Base-by-base conservation (phyloP, 192 early-diverging fungal genomes). In the Funneliformis geosporum region DNA sequence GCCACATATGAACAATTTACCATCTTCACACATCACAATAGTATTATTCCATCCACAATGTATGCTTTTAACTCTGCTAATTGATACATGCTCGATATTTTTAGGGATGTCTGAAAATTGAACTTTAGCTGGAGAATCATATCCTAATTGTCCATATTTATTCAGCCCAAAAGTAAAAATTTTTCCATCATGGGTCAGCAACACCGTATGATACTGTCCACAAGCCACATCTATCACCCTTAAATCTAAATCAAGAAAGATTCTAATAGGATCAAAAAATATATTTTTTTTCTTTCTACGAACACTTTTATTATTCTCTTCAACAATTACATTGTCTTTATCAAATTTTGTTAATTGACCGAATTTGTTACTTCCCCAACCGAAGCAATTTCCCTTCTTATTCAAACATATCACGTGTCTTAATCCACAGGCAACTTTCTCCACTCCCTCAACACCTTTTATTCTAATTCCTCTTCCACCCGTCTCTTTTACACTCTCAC, bases 111-210 rank as follows among this genome's bases (percentile, higher is more conserved):
- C 80, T 61, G 80, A 2, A 65, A n/a, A 60, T 72, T 79, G 4
- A 73, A 46, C 33, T 46, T 73, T 0, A 12, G 33, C 42, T 43
- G 75, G 27, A 4, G 18, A 39, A 21, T 83, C 75, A 43, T 76
- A 85, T 60, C 91, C 89, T 14, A 88, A 81, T 76, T 94, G 92
- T 3, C 87, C 88, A 80, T 90, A 90, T 75, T 91, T 92, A 82
- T 92, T 88, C 50, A 86, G 82, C 9, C 93, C 93, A 2, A 88
- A 84, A 2, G 85, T 84, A 80, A 85, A 87, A 5, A 92, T 83
- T 0, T 85, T 69, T 0, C 83, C 83, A 73, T 88, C 84, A 16
- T 40, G 23, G 16, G 89, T 85, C 14, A 91, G 38, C 39, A 91
- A 61, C 0, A 89, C 47, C 12, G 90, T 89, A 73, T 94, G 92